Conservation (phyloP, 768 basidiomycete species). For the Exidia glandulosa region DNA sequence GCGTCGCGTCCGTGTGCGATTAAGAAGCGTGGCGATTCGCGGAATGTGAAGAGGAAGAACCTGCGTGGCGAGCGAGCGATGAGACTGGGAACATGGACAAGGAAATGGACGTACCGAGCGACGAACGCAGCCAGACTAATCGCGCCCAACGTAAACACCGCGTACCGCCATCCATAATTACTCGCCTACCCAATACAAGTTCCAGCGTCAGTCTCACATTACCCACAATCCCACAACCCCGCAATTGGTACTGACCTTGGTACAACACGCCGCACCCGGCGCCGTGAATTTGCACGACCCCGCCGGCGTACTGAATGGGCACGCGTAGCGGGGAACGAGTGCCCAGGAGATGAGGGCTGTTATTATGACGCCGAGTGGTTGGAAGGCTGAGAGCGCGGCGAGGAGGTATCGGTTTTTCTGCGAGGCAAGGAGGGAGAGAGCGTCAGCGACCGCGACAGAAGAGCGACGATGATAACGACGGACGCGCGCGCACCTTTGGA, state of each 20-base stretch:
- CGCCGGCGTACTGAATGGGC: conserved; percentile 19
- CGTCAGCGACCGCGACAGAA: too few species aligned
- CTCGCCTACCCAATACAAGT: conserved; percentile 14
- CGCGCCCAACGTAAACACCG: conserved; percentile 42
- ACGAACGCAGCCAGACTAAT: conserved; percentile 42
- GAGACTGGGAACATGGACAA: too few species aligned
- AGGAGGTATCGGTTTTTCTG: conserved; percentile 39
- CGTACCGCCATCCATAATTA: conserved; percentile 59
- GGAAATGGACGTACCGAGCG: conserved; percentile 42
- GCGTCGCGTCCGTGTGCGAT: conserved; percentile 41
- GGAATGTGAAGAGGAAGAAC: conserved; percentile 39
- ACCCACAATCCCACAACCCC: too few species aligned
- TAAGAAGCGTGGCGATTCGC: conserved; percentile 49
- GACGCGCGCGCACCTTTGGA: background rate
- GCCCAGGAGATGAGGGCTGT: conserved; percentile 38
- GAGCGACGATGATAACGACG: background rate
- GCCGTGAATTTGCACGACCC: conserved; percentile 24
- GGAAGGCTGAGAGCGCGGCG: conserved; percentile 51
- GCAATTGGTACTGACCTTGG: too few species aligned
- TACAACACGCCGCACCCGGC: background rate
- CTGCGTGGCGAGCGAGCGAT: too few species aligned
- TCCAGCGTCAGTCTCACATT: too few species aligned
- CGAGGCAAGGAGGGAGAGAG: too few species aligned
- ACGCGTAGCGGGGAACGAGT: conserved; percentile 44
- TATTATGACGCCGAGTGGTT: conserved; percentile 31